Evolutionary conservation across 331 rosid genomes (phyloP), one percentile per base, ranked within the genome.

Genomic region (Malus hybrid): DNA sequence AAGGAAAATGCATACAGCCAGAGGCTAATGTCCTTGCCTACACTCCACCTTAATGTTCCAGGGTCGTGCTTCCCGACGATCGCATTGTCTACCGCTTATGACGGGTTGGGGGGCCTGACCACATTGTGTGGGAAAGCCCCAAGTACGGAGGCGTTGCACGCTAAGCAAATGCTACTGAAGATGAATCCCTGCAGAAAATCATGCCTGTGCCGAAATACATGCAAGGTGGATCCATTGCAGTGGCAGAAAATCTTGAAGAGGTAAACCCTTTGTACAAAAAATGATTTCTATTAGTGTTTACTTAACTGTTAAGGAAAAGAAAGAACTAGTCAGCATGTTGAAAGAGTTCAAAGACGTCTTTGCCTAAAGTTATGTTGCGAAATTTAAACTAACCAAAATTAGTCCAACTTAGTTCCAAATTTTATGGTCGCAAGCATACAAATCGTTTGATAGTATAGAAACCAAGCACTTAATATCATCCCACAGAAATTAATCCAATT

Each of bases 21-120:
- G 0, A 36, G 9, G 10, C 42, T 3, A 3, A 36, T 2, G 10
- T 36, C 2, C 1, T 36, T 36, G 10, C 42, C 42, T 7, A 7
- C 42, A 36, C 42, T 36, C 9, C 3, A 36, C 2, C 10, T 7
- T 3, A 36, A 36, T 36, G 42, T 1, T 7, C 10, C 42, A 36
- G 0, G 42, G 42, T 36, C 3, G 3, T 36, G 42, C 0, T 36
- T 36, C 10, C 3, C 0, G 10, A 36, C 1, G 3, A 3, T 0
- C 0, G 10, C 1, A 2, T 36, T 28, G 12, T 36, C 9, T 36
- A 9, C 44, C 8, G 1, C 12, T 9, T 6, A 19, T 18, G 59
- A 52, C 5, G 2, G 19, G 19, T 1, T 15, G 18, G 3, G 44
- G 19, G 59, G 8, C 10, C 22, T 2, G 16, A 16, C 59, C 3